Evolutionary conservation across 176 grass and related monocot genomes (phyloP).

Genomic region (Saccharum officinarum): DNA sequence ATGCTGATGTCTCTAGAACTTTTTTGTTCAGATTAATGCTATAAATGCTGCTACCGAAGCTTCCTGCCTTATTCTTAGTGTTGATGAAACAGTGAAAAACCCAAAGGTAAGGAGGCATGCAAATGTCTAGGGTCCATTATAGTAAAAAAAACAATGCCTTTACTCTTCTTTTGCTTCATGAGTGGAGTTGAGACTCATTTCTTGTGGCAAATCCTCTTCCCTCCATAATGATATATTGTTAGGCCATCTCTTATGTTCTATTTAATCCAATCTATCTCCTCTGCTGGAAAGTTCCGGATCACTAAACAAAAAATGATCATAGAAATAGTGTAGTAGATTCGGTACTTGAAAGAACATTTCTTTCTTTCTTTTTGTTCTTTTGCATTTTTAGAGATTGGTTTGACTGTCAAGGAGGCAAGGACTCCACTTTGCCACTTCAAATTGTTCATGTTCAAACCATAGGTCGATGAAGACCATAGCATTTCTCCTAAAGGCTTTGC

Average conservation of each 20-base stretch:
- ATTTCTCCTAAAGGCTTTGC: background rate
- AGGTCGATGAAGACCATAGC: background rate
- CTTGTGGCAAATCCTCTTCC: background rate
- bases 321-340: background rate
- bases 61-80: conserved; percentile 87
- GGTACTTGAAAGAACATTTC: background rate
- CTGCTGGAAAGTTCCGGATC: background rate
- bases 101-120: conserved; percentile 71
- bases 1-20: background rate
- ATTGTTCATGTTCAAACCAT: background rate
- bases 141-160: background rate
- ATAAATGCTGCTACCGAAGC: conserved; percentile 91
- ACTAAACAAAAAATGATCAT: background rate
- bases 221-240: background rate
- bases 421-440: background rate
- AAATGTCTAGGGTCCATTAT: background rate
- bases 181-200: background rate
- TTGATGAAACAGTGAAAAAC: conserved; percentile 96
- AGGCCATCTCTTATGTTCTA: background rate
- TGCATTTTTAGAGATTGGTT: background rate
- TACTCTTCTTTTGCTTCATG: background rate
- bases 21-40: conserved; percentile 88
- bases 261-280: background rate
- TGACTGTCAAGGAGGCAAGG: background rate
- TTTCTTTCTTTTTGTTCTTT: background rate